Evolutionary conservation across 2,329 filamentous ascomycete genomes (phyloP).

Genomic region (Talaromyces sp.): DNA sequence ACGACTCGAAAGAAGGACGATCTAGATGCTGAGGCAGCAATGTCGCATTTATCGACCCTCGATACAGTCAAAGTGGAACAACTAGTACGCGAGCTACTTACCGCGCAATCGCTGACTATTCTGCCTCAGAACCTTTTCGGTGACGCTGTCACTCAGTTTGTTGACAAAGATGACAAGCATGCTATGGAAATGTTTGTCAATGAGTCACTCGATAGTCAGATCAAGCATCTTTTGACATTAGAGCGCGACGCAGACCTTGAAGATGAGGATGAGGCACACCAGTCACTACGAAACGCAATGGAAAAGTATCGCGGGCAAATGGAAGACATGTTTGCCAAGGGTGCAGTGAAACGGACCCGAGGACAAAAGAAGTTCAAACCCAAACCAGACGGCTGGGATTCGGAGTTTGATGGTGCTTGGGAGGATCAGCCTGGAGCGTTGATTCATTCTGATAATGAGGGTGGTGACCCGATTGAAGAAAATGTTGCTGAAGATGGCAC

Average conservation of each 20-base stretch:
- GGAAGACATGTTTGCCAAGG: constrained; percentile 69
- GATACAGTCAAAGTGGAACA: constrained; percentile 85
- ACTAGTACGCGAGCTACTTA: constrained; percentile 82
- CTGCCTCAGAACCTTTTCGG: constrained; percentile 89
- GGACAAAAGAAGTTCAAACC: constrained; percentile 65
- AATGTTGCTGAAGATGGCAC: constrained; percentile 51
- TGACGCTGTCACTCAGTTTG: constrained; percentile 88
- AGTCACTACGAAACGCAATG: constrained; percentile 71
- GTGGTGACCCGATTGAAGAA: constrained; percentile 47
- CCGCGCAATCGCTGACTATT: constrained; percentile 84
- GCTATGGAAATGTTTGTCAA: constrained; percentile 80
- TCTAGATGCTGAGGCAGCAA: constrained; percentile 59
- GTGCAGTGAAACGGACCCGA: constrained; percentile 55
- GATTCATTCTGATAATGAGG: constrained; percentile 53
- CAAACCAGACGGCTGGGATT: constrained; percentile 80
- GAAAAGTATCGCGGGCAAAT: constrained; percentile 67
- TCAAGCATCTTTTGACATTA: constrained; percentile 66
- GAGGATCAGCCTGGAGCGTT: constrained; percentile 71
- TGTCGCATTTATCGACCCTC: constrained; percentile 59
- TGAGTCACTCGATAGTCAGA: constrained; percentile 67
- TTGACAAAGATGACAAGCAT: constrained; percentile 92
- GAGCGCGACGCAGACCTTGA: constrained; percentile 68
- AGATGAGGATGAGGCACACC: constrained; percentile 64
- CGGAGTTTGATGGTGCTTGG: constrained; percentile 85
- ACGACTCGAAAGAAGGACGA: constrained; percentile 50